Conservation (phyloP, 2,329 filamentous ascomycete genomes). For the Esteya vermicola region DNA sequence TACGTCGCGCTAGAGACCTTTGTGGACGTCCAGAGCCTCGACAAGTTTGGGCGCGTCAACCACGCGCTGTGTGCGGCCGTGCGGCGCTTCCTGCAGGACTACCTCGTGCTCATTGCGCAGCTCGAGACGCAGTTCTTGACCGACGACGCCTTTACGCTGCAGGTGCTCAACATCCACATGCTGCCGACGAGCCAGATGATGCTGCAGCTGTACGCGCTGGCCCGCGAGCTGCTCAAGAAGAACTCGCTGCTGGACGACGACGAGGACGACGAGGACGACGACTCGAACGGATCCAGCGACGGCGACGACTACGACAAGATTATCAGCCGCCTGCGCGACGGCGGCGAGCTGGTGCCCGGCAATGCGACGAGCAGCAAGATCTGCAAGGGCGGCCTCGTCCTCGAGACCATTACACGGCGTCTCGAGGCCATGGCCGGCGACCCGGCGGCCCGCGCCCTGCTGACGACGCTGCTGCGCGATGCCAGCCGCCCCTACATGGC, state of each 20-base stretch:
- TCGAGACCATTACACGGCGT: conserved; percentile 72
- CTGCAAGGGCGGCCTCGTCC: conserved; percentile 92
- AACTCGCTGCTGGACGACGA: conserved; percentile 81
- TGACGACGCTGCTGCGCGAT: conserved; percentile 73
- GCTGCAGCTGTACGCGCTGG: conserved; percentile 74
- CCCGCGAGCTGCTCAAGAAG: conserved; percentile 72
- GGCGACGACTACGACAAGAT: conserved; percentile 88
- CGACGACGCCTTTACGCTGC: conserved; percentile 77
- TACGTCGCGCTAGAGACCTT: conserved; percentile 86
- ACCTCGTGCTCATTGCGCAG: conserved; percentile 82
- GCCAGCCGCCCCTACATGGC: conserved; percentile 90
- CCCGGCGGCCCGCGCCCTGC: conserved; percentile 66
- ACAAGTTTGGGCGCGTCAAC: conserved; percentile 88
- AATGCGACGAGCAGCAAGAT: conserved; percentile 78
- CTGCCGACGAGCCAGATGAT: conserved; percentile 86
- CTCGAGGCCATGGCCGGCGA: conserved; percentile 87
- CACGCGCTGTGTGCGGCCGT: conserved; percentile 94
- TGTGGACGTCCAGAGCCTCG: conserved; percentile 83
- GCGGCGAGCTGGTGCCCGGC: conserved; percentile 65
- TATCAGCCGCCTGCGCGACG: conserved; percentile 75
- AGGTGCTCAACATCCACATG: conserved; percentile 83
- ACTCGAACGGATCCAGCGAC: conserved; percentile 53
- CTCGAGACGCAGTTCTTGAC: conserved; percentile 86
- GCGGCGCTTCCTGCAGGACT: conserved; percentile 81
- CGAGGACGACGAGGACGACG: conserved; percentile 69